Evolutionary conservation across 805 yeast species (phyloP), one percentile per base, ranked within the genome.

Genomic region (Dipodascus albidus): DNA sequence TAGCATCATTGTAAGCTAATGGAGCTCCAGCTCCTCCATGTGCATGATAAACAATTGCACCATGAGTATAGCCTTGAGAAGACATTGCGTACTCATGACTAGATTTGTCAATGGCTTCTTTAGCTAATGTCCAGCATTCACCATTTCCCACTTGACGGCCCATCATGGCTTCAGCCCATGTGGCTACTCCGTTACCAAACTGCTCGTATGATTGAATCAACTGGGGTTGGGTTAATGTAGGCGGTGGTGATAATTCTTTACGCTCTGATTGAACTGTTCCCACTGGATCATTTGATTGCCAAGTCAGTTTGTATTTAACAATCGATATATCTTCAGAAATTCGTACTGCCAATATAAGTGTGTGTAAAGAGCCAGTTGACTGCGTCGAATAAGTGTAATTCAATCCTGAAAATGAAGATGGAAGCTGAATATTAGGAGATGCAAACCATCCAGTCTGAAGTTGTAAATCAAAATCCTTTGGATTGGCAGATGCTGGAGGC

Each of bases 171-270:
- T 59, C 75, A 54, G 66, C 62, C 68, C 63, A 73, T 22, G 51
- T 41, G 38, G 70, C 74, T 8, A 67, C 66, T 4, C 27, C 47
- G 15, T 63, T 62, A 22, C 71, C 70, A 47, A 64, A 67, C 49
- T 55, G 59, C n/a, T 52, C 35, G 38, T 58, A 54, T 50, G 58
- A 58, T 38, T 56, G 60, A 20, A 54, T 55, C 11, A 70, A 59
- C 48, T 67, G 67, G 6, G 50, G 54, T 1, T 49, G 52, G 22
- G 58, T 51, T 21, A 68, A 65, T 3, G 58, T 61, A 23, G 69
- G 70, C 2, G 79, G 79, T 19, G 78, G 76, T 2, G 74, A 71
- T 52, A 66, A 68, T 42, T 64, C 65, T 3, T 64, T 58, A 11
- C 69, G 55, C 48, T 65, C 60, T 3, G 73, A 70, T 11, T 68